A percentile compares a stretch with the other conserved stretches of the same genome.
Evolutionary conservation across 2,329 filamentous ascomycete species (phyloP).

Genomic region (Tetracladium maxilliforme): DNA sequence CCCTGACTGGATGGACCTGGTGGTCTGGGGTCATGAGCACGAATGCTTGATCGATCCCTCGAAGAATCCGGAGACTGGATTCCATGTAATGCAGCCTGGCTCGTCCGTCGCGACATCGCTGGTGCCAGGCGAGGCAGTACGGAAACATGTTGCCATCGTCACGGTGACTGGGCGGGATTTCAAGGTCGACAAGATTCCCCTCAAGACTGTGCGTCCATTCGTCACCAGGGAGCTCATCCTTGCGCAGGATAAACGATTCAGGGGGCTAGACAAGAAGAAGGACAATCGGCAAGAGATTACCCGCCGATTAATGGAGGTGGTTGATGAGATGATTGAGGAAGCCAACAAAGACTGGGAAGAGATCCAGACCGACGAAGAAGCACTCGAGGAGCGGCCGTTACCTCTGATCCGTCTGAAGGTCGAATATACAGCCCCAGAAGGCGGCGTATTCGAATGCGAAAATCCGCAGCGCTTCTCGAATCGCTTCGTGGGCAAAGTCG

Average conservation of each 20-base stretch:
- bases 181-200: constrained; percentile 60
- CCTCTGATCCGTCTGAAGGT: constrained; percentile 84
- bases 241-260: constrained; percentile 60
- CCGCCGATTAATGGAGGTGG: constrained; percentile 56
- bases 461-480: constrained; percentile 96
- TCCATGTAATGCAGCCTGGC: constrained; percentile 93
- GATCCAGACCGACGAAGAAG: constrained; percentile 51
- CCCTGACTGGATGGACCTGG: constrained; percentile 78
- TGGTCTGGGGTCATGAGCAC: constrained; percentile 96
- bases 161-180: constrained; percentile 76
- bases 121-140: constrained; percentile 73
- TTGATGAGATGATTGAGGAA: constrained; percentile 77
- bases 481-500: constrained; percentile 76
- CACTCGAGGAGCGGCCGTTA: constrained; percentile 49
- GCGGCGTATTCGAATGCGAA: constrained; percentile 76
- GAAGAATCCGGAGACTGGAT: constrained; percentile 74
- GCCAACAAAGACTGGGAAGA: constrained; percentile 70
- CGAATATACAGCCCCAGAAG: constrained; percentile 75
- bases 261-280: constrained; percentile 62
- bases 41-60: constrained; percentile 82
- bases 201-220: constrained; percentile 86
- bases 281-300: constrained; percentile 77
- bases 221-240: constrained; percentile 73
- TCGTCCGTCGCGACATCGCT: constrained; percentile 93
- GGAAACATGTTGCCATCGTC: constrained; percentile 81